Evolutionary conservation across 345 rosid genomes (phyloP), one percentile per base, ranked within the genome.

Genomic region (Isatis tinctoria): DNA sequence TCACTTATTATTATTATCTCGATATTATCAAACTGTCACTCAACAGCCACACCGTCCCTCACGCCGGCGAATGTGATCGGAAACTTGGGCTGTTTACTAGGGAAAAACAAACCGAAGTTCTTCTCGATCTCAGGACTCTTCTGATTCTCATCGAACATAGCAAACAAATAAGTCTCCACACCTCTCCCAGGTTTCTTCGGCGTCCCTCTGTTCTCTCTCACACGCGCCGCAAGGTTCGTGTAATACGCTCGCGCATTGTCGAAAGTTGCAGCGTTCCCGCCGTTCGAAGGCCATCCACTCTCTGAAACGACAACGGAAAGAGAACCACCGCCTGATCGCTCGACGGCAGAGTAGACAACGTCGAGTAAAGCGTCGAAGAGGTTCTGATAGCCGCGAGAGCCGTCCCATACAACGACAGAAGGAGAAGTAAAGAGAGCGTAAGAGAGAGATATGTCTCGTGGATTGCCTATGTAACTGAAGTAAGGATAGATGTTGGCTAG

Each of bases 401-500:
- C 71, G 64, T 86, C 86, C 40, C 67, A 26, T 0, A 84, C 85
- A 0, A 83, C 44, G 3, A 73, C 68, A 2, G 71, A 41, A 0
- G 74, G 74, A 40, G 85, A 77, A 0, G 57, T 77, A 72, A 84
- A 79, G 47, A 82, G 67, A 39, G 87, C 90, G 65, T 70, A 84
- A 10, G 83, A 60, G 39, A 84, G 82, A 28, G 59, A 53, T 11
- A 86, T 58, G 4, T 75, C 69, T 0, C 14, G 16, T 11, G 79
- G 72, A 27, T 74, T 63, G 10, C 9, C 74, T 0, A 27, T 1
- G 65, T 77, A 76, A 43, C 80, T 67, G 68, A 86, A 79, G 70
- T 81, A 86, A 0, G 84, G 72, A 27, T 84, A 86, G 10, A 79
- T 43, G 79, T 84, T 82, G 3, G 80, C 76, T 0, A 84, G 80